Base-by-base conservation (phyloP, 305 asterid genomes). In the Andrographis paniculata region DNA sequence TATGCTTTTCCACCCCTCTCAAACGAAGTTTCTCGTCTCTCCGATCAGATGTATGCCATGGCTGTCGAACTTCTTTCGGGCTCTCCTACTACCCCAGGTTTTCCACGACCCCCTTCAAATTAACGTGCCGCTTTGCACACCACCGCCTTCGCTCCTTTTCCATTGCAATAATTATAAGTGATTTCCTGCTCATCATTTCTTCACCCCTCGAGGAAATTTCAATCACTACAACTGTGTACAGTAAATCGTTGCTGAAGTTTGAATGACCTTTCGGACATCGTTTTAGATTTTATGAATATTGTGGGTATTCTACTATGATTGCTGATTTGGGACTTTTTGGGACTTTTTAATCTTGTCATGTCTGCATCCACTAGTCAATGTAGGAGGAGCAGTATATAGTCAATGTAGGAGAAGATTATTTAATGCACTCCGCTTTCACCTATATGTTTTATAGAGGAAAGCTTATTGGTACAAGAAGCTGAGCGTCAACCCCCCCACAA, bases 401-500 rank as follows among this genome's bases (percentile, higher is more conserved):
- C n/a, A n/a, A 13, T 27, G 30, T 24, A 24, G 6, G 30, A 19
- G 17, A 22, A 13, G 31, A 36, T 55, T 33, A 17, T 48, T 33
- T n/a, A 33, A 33, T 33, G 50, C 54, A 36, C 42, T 37, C 4
- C 0, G 2, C 13, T 19, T 48, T 54, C 44, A 55, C 45, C 31
- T 65, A 23, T 24, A 21, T 61, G 45, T 49, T 52, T 12, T 55
- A 20, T 60, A 89, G 98, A 80, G 52, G 95, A 86, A 63, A 66
- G 48, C 40, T 58, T 71, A 30, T 67, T 86, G 67, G 52, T 77
- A 21, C 71, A 59, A 44, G 96, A 86, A 67, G 95, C 94, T 18
- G 86, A 80, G 40, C 55, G 74, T 45, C 68, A 74, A 47, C 82
- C 94, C 65, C 98, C 98, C 19, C 98, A 86, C 73, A 89, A 89